phyloP scores from a whole-genome alignment of 23 red algal genomes.

The Gracilaria domingensis region DNA sequence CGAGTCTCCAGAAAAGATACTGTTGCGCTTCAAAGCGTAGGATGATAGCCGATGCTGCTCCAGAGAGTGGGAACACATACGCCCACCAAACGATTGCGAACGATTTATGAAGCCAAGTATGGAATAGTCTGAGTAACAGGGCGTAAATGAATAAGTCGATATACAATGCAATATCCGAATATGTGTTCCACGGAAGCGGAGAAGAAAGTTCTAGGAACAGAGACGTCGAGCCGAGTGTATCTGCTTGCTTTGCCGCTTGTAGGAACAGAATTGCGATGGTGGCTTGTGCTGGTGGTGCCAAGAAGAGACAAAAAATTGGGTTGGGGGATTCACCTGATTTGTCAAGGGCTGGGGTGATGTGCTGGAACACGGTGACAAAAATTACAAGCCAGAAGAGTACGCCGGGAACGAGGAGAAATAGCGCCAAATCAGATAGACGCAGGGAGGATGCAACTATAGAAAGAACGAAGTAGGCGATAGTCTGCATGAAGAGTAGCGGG shows the following conservation, averaged over 20 bases:
- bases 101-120: slow-evolving; percentile 9
- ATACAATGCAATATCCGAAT: slow-evolving; percentile 9
- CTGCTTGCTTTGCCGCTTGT: background rate
- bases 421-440: background rate
- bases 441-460: slow-evolving; percentile 3
- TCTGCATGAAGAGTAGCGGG: slow-evolving; percentile 49
- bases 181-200: background rate
- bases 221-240: background rate
- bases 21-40: slow-evolving; percentile 2
- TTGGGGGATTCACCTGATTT: background rate
- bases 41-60: slow-evolving; percentile 11
- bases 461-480: slow-evolving; percentile 31
- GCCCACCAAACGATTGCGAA: slow-evolving; percentile 34
- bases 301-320: slow-evolving; percentile 36
- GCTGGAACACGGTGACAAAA: slow-evolving; percentile 39
- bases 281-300: slow-evolving; percentile 39
- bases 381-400: slow-evolving; percentile 35
- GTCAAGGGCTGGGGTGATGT: background rate
- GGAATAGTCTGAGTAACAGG: slow-evolving; percentile 9
- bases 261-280: slow-evolving; percentile 29
- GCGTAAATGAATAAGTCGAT: slow-evolving; percentile 28
- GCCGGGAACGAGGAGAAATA: slow-evolving; percentile 10
- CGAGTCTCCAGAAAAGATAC: slow-evolving; percentile 1
- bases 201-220: slow-evolving; percentile 3
- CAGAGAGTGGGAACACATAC: slow-evolving; percentile 27